Percentiles rank a stretch among this genome's conserved stretches.
These are phyloP conservation scores for Juglanconis sp. DNA, from an alignment of 2,329 filamentous ascomycete genomes.

Conservation along the genomic window DNA sequence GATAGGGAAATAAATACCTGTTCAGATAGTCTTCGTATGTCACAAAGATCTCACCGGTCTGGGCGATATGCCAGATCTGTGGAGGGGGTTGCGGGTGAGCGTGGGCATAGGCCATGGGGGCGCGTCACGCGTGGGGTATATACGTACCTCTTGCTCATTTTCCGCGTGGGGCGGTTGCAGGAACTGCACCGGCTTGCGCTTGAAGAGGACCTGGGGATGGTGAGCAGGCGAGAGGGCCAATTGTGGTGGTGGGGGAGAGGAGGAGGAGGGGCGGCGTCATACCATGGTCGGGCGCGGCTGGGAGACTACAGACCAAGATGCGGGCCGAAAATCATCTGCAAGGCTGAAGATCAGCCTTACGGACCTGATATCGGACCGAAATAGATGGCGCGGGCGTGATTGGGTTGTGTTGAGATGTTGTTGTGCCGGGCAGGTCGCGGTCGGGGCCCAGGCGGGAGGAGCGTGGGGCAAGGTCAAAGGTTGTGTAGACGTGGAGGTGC, in stretches of 20 bases:
- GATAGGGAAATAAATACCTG: conserved; percentile 54
- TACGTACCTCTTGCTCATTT: conserved; percentile 77
- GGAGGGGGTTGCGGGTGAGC: conserved; percentile 20
- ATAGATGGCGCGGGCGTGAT: conserved; percentile 27
- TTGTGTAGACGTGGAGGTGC: conserved; percentile 19
- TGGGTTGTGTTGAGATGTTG: conserved; percentile 24
- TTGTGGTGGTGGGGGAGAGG: conserved; percentile 5
- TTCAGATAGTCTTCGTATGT: conserved; percentile 85
- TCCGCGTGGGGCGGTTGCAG: conserved; percentile 68
- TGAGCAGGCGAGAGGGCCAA: conserved; percentile 23
- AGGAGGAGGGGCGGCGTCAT: conserved; percentile 18
- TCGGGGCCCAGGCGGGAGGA: conserved; percentile 10
- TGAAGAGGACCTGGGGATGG: conserved; percentile 75
- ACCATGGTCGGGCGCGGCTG: conserved; percentile 30
- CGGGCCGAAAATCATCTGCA: conserved; percentile 34
- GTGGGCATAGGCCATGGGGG: conserved; percentile 12
- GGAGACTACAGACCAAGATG: conserved; percentile 14
- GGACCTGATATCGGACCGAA: conserved; percentile 24
- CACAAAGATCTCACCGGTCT: conserved; percentile 85
- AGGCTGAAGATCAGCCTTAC: conserved; percentile 38
- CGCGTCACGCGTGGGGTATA: neutral
- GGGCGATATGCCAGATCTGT: conserved; percentile 87
- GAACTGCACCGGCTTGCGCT: conserved; percentile 90
- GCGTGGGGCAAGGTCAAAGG: conserved; percentile 15
- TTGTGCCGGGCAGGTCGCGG: conserved; percentile 20